Evolutionary conservation across 179 eudicot genomes (phyloP).

Genomic region (Vitellaria paradoxa): DNA sequence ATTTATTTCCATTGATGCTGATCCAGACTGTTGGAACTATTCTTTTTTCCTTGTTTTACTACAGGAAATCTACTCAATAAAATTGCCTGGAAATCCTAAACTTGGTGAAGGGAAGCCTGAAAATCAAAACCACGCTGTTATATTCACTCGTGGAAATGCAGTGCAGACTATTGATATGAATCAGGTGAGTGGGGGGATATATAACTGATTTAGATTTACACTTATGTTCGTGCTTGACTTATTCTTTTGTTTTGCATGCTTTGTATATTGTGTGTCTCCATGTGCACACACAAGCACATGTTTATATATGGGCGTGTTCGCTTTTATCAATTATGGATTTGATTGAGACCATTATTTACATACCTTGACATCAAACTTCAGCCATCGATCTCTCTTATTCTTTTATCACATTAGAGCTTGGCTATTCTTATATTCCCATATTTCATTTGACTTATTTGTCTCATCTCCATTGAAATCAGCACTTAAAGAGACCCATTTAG

Average conservation of each 20-base stretch:
- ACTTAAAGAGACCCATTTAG: not conserved
- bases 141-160: constrained; percentile 98
- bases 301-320: not conserved
- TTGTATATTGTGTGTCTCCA: too few relatives aligned
- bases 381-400: not conserved
- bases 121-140: constrained; percentile 94
- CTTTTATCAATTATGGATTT: not conserved
- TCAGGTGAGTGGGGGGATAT: constrained; percentile 51
- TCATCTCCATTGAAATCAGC: not conserved
- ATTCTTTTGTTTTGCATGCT: too few relatives aligned
- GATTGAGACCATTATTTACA: not conserved
- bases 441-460: not conserved
- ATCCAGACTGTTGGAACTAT: not conserved
- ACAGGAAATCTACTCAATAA: constrained; percentile 94
- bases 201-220: too few relatives aligned
- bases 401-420: not conserved
- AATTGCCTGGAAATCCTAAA: constrained; percentile 96
- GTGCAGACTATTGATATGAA: constrained; percentile 99
- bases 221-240: constrained; percentile 2
- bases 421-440: not conserved
- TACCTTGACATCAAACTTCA: not conserved
- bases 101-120: constrained; percentile 99
- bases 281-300: too few relatives aligned
- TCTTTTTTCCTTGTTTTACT: constrained; percentile 12
- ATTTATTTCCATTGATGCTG: not conserved